Conservation (phyloP, 768 basidiomycete genomes). For the Hypholoma fasciculare region DNA sequence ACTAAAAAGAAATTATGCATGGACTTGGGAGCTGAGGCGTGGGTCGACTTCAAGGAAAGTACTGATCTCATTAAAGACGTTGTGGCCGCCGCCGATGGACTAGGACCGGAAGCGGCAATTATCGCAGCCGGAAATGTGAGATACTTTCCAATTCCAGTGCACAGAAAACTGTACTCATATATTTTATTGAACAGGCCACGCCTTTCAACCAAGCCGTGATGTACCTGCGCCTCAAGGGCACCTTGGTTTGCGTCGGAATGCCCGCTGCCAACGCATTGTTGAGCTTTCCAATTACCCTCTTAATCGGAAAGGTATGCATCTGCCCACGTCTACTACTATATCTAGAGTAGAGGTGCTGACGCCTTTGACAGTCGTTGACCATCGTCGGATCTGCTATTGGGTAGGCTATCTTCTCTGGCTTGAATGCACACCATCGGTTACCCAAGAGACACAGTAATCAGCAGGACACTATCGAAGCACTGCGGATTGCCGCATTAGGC, state of each 20-base stretch:
- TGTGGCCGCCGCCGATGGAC: conserved; percentile 57
- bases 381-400: conserved; percentile 43
- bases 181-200: conserved; percentile 19
- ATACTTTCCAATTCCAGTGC: background rate
- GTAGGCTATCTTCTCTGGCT: conserved; percentile 18
- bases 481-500: conserved; percentile 68
- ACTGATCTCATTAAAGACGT: conserved; percentile 63
- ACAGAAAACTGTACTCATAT: background rate
- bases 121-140: conserved; percentile 55
- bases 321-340: background rate
- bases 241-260: conserved; percentile 74
- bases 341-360: background rate
- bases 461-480: conserved; percentile 78
- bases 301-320: conserved; percentile 33
- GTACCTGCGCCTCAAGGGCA: conserved; percentile 70
- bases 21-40: conserved; percentile 58
- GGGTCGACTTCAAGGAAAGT: conserved; percentile 74
- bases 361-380: conserved; percentile 19
- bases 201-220: conserved; percentile 57
- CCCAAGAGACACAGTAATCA: conserved; percentile 48
- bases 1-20: conserved; percentile 63
- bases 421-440: background rate
- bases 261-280: conserved; percentile 47
- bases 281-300: conserved; percentile 45
- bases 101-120: conserved; percentile 70